Percentiles rank a stretch among this genome's conserved stretches.
These are phyloP conservation scores for Flaveria bidentis DNA, from an alignment of 129 eudicot genomes.

Conservation along the genomic window DNA sequence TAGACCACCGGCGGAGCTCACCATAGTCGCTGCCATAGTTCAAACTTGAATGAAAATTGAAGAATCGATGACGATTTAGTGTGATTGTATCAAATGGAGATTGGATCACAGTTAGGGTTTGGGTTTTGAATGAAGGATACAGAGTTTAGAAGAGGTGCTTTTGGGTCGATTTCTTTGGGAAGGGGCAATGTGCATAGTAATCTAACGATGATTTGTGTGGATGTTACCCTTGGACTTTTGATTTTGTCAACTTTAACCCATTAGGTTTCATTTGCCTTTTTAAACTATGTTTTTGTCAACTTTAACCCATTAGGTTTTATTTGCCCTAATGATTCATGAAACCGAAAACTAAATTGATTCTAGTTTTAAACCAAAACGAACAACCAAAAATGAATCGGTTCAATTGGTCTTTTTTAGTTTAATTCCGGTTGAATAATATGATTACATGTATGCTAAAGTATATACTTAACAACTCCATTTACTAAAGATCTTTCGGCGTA, in stretches of 20 bases:
- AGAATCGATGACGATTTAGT: conserved; percentile 19
- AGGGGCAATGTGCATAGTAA: conserved; percentile 41
- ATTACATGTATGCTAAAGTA: too few relatives aligned
- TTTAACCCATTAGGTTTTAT: background rate
- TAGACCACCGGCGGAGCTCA: conserved; percentile 87
- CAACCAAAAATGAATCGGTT: too few relatives aligned
- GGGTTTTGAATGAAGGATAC: conserved; percentile 22
- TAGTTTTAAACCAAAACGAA: too few relatives aligned
- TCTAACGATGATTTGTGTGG: background rate
- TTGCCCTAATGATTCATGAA: background rate
- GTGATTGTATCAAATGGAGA: background rate
- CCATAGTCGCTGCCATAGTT: conserved; percentile 69
- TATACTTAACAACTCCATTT: too few relatives aligned
- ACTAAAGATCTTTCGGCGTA: too few relatives aligned
- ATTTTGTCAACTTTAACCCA: background rate
- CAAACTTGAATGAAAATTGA: background rate
- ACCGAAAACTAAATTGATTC: too few relatives aligned
- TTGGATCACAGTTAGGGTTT: conserved; percentile 36
- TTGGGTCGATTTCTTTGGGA: conserved; percentile 42
- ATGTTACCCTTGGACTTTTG: conserved; percentile 15
- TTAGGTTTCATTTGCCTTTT: background rate
- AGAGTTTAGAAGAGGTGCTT: conserved; percentile 13
- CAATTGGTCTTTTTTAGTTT: too few relatives aligned
- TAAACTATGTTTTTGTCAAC: background rate
- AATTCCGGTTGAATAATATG: too few relatives aligned